phyloP scores from a whole-genome alignment of 345 rosid species.

The Conringia planisiliqua region DNA sequence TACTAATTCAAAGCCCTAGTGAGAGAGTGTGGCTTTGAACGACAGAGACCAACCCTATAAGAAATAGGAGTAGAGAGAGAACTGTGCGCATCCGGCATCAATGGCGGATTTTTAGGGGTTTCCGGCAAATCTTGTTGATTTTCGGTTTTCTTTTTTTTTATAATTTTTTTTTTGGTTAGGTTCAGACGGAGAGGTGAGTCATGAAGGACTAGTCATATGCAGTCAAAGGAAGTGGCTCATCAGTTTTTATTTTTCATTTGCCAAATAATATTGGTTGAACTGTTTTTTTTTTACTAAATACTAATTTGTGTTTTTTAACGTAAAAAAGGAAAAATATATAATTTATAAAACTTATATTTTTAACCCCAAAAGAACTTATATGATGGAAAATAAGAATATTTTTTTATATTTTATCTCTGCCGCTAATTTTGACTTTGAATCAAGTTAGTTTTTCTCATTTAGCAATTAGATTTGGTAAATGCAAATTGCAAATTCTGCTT shows the following conservation, averaged over 20 bases:
- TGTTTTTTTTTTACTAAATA: no score
- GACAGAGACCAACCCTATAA: slow-evolving; percentile 32
- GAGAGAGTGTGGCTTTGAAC: slow-evolving; percentile 8
- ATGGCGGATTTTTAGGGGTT: slow-evolving; percentile 33
- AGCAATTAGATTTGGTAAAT: no score
- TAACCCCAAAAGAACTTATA: no score
- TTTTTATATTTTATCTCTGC: no score
- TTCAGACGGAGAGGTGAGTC: background rate
- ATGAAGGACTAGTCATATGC: background rate
- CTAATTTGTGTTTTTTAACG: no score
- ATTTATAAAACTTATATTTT: no score
- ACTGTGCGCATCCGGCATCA: slow-evolving; percentile 30
- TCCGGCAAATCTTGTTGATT: background rate
- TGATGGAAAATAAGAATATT: no score
- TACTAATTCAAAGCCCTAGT: slow-evolving; percentile 18
- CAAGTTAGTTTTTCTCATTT: no score
- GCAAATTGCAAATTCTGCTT: no score
- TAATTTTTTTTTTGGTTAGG: background rate
- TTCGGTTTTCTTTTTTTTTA: background rate
- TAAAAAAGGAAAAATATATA: no score
- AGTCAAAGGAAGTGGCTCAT: background rate
- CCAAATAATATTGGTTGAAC: no score
- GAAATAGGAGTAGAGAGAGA: slow-evolving; percentile 16
- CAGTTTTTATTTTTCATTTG: background rate
- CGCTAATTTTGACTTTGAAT: no score